Conservation (phyloP, 1,284 basidiomycete genomes). For the Rhodotorula sp. region DNA sequence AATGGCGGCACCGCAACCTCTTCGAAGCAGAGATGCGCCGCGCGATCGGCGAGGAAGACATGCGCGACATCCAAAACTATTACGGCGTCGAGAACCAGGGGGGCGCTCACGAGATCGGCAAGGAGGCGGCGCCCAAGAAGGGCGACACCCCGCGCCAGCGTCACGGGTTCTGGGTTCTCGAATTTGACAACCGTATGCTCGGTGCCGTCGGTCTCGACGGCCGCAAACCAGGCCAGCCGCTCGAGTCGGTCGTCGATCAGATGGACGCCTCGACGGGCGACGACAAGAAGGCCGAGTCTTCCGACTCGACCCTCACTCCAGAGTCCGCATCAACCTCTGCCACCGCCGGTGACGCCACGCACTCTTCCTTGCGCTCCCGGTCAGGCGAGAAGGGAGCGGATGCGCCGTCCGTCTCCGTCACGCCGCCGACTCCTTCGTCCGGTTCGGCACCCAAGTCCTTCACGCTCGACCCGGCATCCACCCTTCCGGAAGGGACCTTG, state of each 20-base stretch:
- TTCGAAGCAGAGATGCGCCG: slow-evolving; percentile 39
- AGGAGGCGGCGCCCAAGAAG: neutral
- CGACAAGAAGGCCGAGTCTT: slow-evolving; percentile 2
- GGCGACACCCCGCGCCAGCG: slow-evolving; percentile 12
- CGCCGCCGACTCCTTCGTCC: slow-evolving; percentile 20
- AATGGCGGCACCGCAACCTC: slow-evolving; percentile 30
- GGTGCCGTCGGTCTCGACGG: slow-evolving; percentile 36
- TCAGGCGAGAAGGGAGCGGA: slow-evolving; percentile 1
- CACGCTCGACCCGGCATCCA: slow-evolving; percentile 17
- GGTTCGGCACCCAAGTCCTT: slow-evolving; percentile 15
- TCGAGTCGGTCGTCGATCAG: slow-evolving; percentile 35
- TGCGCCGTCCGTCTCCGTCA: slow-evolving; percentile 17
- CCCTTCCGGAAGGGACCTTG: slow-evolving; percentile 26
- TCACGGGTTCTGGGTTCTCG: slow-evolving; percentile 40
- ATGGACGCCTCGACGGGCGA: neutral
- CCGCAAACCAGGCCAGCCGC: slow-evolving; percentile 26
- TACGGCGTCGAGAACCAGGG: slow-evolving; percentile 18
- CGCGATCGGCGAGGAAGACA: slow-evolving; percentile 38
- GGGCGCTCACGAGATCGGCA: neutral
- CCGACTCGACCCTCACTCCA: neutral
- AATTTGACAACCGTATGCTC: slow-evolving; percentile 39
- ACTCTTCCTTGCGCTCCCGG: neutral
- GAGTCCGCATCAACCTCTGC: slow-evolving; percentile 1
- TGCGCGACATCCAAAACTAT: slow-evolving; percentile 31
- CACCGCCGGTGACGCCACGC: neutral